Evolutionary conservation across 1,139 yeast species (phyloP).

Genomic region (Sugiyamaella sp.): DNA sequence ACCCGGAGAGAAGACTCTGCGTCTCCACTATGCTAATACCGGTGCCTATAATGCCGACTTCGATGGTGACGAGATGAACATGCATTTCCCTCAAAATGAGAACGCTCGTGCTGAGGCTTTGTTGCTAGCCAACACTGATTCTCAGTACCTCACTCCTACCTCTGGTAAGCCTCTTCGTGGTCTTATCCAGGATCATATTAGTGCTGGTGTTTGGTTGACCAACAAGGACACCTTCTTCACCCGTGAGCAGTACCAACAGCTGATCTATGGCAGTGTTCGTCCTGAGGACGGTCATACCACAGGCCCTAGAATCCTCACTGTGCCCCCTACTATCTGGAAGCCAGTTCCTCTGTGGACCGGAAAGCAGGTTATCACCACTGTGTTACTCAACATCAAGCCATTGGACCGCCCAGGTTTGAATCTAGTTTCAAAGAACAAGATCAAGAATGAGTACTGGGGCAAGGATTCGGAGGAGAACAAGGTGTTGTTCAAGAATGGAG

Average conservation of each 20-base stretch:
- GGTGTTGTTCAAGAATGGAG: slow-evolving; percentile 86
- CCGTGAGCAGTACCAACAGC: slow-evolving; percentile 89
- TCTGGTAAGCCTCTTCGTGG: slow-evolving; percentile 99
- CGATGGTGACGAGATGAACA: slow-evolving; percentile 99
- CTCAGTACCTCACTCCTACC: slow-evolving; percentile 96
- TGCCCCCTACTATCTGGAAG: slow-evolving; percentile 87
- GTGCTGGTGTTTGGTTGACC: slow-evolving; percentile 98
- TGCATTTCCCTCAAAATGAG: slow-evolving; percentile 99
- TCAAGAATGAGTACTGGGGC: slow-evolving; percentile 96
- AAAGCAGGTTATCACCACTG: slow-evolving; percentile 93
- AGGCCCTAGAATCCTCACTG: slow-evolving; percentile 66
- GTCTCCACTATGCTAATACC: slow-evolving; percentile 97
- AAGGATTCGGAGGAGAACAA: slow-evolving; percentile 78
- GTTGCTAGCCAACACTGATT: slow-evolving; percentile 92
- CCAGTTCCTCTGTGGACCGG: slow-evolving; percentile 98
- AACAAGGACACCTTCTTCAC: slow-evolving; percentile 89
- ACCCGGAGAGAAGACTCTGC: slow-evolving; percentile 95
- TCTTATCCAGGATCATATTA: slow-evolving; percentile 96
- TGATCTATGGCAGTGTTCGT: slow-evolving; percentile 89
- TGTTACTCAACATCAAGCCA: slow-evolving; percentile 80
- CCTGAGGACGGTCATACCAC: slow-evolving; percentile 99
- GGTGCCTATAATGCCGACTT: slow-evolving; percentile 99
- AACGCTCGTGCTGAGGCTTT: slow-evolving; percentile 97
- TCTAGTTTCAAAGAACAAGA: slow-evolving; percentile 78
- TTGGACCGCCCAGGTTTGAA: slow-evolving; percentile 88